phyloP scores from a whole-genome alignment of 306 rosid genomes.

The Sphenostylis stenocarpa region DNA sequence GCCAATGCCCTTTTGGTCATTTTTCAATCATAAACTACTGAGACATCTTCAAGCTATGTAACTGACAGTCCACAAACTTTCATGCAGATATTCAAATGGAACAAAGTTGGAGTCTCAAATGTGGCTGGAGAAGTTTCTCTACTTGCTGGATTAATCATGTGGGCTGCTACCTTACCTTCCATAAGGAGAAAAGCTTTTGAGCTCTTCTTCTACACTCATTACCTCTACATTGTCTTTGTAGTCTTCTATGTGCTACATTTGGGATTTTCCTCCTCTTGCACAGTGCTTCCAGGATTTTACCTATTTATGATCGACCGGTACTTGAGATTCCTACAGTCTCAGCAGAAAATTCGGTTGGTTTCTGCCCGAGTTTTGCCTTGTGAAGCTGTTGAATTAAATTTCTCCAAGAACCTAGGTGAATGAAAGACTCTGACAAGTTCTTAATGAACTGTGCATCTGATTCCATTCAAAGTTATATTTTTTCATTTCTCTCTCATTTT shows the following conservation, averaged over 20 bases:
- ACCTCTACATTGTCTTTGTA: slow-evolving; percentile 55
- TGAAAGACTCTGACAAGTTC: not conserved
- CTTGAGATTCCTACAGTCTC: slow-evolving; percentile 62
- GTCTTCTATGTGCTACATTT: slow-evolving; percentile 62
- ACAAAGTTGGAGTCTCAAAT: slow-evolving; percentile 51
- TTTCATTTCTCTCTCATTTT: not conserved
- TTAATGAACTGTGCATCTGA: not conserved
- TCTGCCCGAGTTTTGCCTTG: slow-evolving; percentile 61
- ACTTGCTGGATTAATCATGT: slow-evolving; percentile 51
- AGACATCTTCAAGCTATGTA: not conserved
- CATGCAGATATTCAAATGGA: slow-evolving; percentile 54
- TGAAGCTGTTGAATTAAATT: slow-evolving; percentile 57
- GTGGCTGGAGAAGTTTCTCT: slow-evolving; percentile 61
- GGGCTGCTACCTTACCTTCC: slow-evolving; percentile 49
- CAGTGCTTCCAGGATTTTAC: slow-evolving; percentile 60
- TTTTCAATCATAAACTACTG: not conserved
- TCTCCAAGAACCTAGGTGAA: slow-evolving; percentile 58
- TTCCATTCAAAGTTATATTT: not conserved
- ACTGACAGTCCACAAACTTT: not conserved
- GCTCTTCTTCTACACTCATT: slow-evolving; percentile 57
- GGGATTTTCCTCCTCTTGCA: slow-evolving; percentile 52
- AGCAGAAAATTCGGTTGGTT: slow-evolving; percentile 31
- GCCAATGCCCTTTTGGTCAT: not conserved
- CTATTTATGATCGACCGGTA: slow-evolving; percentile 61
- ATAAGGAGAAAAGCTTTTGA: slow-evolving; percentile 57